These are phyloP conservation scores for Annulohypoxylon moriforme DNA, from an alignment of 495 filamentous ascomycete genomes.

Conservation along the genomic window DNA sequence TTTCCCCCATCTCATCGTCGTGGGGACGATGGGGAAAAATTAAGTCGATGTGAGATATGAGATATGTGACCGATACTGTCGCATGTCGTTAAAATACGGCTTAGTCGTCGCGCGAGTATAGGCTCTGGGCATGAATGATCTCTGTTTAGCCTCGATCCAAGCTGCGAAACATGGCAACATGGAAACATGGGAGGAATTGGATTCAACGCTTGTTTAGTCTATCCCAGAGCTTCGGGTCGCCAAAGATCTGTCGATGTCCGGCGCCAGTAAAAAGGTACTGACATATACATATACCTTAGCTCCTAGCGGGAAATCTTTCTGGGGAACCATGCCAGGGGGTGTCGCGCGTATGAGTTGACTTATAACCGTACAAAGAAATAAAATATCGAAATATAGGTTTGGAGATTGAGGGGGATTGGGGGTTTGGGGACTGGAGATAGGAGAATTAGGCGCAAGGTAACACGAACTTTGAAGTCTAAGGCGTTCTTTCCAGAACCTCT, in stretches of 20 bases:
- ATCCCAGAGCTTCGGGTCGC: constrained; percentile 50
- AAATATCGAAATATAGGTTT: constrained; percentile 33
- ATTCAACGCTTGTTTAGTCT: constrained; percentile 52
- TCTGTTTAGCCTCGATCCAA: constrained; percentile 44
- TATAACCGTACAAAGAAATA: constrained; percentile 32
- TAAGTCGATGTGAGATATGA: constrained; percentile 5
- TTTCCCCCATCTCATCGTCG: constrained; percentile 1
- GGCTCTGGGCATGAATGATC: constrained; percentile 43
- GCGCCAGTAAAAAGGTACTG: constrained; percentile 44
- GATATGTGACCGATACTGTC: constrained; percentile 22
- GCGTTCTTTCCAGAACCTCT: not conserved
- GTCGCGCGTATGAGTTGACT: constrained; percentile 6
- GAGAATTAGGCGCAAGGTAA: constrained; percentile 26
- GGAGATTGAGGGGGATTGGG: not conserved
- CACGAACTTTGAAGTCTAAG: constrained; percentile 14
- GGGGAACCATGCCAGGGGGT: constrained; percentile 46
- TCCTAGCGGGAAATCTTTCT: constrained; percentile 51
- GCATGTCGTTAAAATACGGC: constrained; percentile 39
- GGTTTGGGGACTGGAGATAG: not conserved
- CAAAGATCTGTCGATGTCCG: constrained; percentile 48
- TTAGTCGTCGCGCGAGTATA: constrained; percentile 34
- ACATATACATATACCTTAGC: constrained; percentile 52
- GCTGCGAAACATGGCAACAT: constrained; percentile 34
- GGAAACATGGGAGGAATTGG: constrained; percentile 42
- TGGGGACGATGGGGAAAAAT: not conserved